phyloP scores from a whole-genome alignment of 805 yeast genomes.

The Myxozyma udenii region DNA sequence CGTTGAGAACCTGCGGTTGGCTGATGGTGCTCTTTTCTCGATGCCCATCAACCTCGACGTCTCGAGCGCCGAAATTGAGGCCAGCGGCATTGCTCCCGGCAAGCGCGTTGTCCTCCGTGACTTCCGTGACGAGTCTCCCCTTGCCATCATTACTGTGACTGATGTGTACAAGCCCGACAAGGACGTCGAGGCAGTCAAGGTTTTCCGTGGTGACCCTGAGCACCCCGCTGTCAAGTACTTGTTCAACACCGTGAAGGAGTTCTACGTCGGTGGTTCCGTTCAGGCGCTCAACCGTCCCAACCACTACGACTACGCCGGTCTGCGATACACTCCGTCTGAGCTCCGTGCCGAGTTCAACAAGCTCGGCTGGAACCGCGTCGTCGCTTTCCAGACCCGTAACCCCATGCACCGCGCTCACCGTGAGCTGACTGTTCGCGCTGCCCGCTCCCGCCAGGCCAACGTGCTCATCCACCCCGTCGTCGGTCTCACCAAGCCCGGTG shows the following conservation, averaged over 20 bases:
- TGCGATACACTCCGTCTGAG: conserved; percentile 87
- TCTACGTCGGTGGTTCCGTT: conserved; percentile 81
- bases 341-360: conserved; percentile 76
- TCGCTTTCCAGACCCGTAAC: conserved; percentile 96
- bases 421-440: conserved; percentile 93
- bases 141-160: conserved; percentile 76
- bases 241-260: conserved; percentile 69
- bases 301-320: conserved; percentile 85
- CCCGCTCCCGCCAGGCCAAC: conserved; percentile 84
- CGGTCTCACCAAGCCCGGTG: conserved; percentile 96
- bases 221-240: conserved; percentile 88
- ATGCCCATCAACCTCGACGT: conserved; percentile 91
- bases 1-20: conserved; percentile 62
- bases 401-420: conserved; percentile 99
- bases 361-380: conserved; percentile 83
- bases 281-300: conserved; percentile 80
- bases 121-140: conserved; percentile 70
- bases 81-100: conserved; percentile 46
- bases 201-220: conserved; percentile 94
- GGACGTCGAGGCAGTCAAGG: conserved; percentile 72
- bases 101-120: conserved; percentile 72
- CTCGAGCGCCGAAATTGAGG: conserved; percentile 47
- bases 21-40: conserved; percentile 80
- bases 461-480: conserved; percentile 95
- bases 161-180: conserved; percentile 84